Evolutionary conservation across 352 stramenopile genomes (phyloP).

Genomic region (Pythium pyrilobum): DNA sequence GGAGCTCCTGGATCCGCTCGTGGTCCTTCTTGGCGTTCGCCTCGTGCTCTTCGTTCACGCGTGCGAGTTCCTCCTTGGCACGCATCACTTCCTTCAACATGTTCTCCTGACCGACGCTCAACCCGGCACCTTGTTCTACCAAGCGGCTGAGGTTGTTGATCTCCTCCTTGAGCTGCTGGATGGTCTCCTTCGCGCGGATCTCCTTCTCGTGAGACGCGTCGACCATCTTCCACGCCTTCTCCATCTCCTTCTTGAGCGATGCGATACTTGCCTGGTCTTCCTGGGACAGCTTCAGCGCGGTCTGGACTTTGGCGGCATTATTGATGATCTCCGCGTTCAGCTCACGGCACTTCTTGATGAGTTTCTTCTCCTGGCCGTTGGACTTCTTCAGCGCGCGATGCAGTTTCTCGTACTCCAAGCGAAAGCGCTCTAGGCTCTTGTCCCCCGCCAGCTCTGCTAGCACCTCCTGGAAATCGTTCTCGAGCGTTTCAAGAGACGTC

Average conservation of each 20-base stretch:
- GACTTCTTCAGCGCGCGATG: slow-evolving; percentile 92
- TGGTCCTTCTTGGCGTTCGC: slow-evolving; percentile 77
- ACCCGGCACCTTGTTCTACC: slow-evolving; percentile 91
- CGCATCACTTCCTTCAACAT: slow-evolving; percentile 90
- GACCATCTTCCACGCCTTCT: slow-evolving; percentile 94
- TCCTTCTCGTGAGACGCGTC: slow-evolving; percentile 94
- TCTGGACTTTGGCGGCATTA: slow-evolving; percentile 95
- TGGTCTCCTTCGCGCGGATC: slow-evolving; percentile 91
- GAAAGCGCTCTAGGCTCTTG: slow-evolving; percentile 92
- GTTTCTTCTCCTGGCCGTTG: slow-evolving; percentile 93
- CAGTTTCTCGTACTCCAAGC: slow-evolving; percentile 95
- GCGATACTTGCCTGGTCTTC: slow-evolving; percentile 92
- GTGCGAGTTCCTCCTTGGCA: slow-evolving; percentile 86
- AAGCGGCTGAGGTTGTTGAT: slow-evolving; percentile 94
- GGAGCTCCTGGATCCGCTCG: slow-evolving; percentile 73
- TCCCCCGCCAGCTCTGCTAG: slow-evolving; percentile 89
- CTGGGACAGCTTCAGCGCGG: slow-evolving; percentile 92
- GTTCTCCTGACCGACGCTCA: slow-evolving; percentile 91
- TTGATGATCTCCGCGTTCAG: slow-evolving; percentile 95
- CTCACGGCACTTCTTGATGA: slow-evolving; percentile 95
- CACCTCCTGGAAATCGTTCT: slow-evolving; percentile 93
- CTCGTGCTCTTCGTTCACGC: slow-evolving; percentile 83
- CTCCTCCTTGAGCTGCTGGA: slow-evolving; percentile 94
- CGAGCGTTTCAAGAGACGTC: slow-evolving; percentile 79
- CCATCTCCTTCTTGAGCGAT: slow-evolving; percentile 95